Percentiles rank a stretch among this genome's conserved stretches.
Conservation (phyloP, 768 basidiomycete species). For the Leccinum aurantiacum region DNA sequence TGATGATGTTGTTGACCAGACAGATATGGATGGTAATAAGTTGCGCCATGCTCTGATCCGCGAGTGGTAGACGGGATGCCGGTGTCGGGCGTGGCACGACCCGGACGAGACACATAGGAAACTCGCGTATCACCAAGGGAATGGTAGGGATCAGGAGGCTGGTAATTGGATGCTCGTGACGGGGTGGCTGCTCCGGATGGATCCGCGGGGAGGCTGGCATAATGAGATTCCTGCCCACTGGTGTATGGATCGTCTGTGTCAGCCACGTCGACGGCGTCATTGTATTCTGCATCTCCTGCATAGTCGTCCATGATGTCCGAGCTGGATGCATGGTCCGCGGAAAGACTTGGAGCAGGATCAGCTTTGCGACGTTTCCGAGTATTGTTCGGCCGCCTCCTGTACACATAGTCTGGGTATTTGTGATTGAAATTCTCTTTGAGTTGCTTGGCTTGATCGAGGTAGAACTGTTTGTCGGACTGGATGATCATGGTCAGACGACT, state of each 20-base stretch:
- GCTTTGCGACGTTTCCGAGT: constrained; percentile 62
- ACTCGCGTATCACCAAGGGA: constrained; percentile 27
- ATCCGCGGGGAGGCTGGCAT: constrained; percentile 25
- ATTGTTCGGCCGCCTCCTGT: constrained; percentile 85
- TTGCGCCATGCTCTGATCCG: constrained; percentile 25
- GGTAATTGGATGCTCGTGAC: constrained; percentile 26
- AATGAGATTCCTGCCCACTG: constrained; percentile 21
- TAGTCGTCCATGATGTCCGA: constrained; percentile 37
- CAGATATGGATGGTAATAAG: constrained; percentile 29
- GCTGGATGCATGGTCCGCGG: constrained; percentile 31
- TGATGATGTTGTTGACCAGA: constrained; percentile 26
- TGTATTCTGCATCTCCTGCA: constrained; percentile 29
- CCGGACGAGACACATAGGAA: constrained; percentile 30
- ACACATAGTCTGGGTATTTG: constrained; percentile 88
- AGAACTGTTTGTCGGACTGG: constrained; percentile 82
- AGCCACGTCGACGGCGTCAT: constrained; percentile 39
- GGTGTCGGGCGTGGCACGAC: constrained; percentile 28
- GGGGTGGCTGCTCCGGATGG: constrained; percentile 11
- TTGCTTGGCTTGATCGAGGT: constrained; percentile 82
- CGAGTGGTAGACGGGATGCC: constrained; percentile 24
- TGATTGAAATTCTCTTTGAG: constrained; percentile 84
- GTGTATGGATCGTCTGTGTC: constrained; percentile 24
- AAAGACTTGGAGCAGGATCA: constrained; percentile 32
- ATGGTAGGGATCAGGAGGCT: constrained; percentile 28
- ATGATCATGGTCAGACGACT: constrained; percentile 17